These are phyloP conservation scores for Curvularia verruculosa DNA, from an alignment of 2,329 filamentous ascomycete species.

Conservation along the genomic window DNA sequence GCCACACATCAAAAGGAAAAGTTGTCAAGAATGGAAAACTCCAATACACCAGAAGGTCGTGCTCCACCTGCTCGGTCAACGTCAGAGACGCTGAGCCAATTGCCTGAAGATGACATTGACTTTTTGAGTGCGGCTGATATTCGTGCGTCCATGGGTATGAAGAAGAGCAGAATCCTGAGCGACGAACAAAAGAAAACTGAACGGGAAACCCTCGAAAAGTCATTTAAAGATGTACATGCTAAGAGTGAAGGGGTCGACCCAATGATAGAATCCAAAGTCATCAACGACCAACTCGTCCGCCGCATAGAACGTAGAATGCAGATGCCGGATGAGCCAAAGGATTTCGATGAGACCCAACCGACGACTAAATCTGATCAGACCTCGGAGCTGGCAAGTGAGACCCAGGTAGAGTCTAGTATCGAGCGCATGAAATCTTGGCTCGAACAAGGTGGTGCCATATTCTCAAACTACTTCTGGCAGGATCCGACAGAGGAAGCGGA, in stretches of 20 bases:
- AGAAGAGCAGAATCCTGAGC: constrained; percentile 13
- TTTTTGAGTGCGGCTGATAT: constrained; percentile 50
- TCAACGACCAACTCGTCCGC: constrained; percentile 41
- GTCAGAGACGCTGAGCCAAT: constrained; percentile 38
- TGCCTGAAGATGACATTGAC: constrained; percentile 51
- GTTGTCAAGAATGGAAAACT: background rate
- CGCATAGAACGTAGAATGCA: constrained; percentile 31
- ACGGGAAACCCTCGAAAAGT: constrained; percentile 37
- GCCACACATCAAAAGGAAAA: background rate
- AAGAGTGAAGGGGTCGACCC: constrained; percentile 24
- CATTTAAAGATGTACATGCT: constrained; percentile 26
- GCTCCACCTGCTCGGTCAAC: constrained; percentile 19
- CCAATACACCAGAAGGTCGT: background rate
- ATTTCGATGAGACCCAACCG: background rate
- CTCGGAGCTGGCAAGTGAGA: background rate
- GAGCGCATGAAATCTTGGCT: constrained; percentile 42
- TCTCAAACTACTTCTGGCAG: constrained; percentile 42
- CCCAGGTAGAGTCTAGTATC: constrained; percentile 31
- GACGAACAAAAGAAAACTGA: constrained; percentile 22
- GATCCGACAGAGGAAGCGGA: constrained; percentile 38
- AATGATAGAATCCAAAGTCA: constrained; percentile 31
- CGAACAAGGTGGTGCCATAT: constrained; percentile 30
- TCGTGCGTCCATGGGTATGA: constrained; percentile 52
- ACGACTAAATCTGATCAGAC: background rate
- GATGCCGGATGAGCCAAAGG: constrained; percentile 11